Evolutionary conservation across 768 basidiomycete genomes (phyloP).

Genomic region (Pulveroboletus sp.): DNA sequence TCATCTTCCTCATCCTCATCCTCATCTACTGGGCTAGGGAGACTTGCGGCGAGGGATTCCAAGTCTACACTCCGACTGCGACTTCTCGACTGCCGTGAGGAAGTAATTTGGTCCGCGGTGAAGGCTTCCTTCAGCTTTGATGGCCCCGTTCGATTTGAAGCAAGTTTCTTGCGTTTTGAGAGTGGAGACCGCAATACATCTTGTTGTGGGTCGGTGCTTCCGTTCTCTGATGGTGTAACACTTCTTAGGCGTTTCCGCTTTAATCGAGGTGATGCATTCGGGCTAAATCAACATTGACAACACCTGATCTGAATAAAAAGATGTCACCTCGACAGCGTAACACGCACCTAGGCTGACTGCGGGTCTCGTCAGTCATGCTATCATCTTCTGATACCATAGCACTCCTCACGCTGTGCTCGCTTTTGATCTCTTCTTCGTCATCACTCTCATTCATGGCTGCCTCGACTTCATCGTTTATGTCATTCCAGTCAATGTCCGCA

Average conservation of each 20-base stretch:
- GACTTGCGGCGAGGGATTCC: slow-evolving; percentile 8
- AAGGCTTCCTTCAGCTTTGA: slow-evolving; percentile 71
- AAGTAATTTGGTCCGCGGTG: slow-evolving; percentile 48
- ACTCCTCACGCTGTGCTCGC: slow-evolving; percentile 42
- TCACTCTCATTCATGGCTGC: slow-evolving; percentile 83
- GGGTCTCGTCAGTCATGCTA: slow-evolving; percentile 45
- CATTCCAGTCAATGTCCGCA: slow-evolving; percentile 74
- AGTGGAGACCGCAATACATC: slow-evolving; percentile 63
- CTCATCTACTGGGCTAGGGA: slow-evolving; percentile 38
- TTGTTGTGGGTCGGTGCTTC: slow-evolving; percentile 35
- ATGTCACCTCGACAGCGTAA: slow-evolving; percentile 19
- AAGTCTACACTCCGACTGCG: slow-evolving; percentile 19
- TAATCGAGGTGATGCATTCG: slow-evolving; percentile 38
- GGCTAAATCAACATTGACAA: slow-evolving; percentile 28
- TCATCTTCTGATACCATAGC: slow-evolving; percentile 49
- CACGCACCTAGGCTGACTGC: slow-evolving; percentile 43
- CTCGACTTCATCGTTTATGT: slow-evolving; percentile 84
- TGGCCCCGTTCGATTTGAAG: slow-evolving; percentile 58
- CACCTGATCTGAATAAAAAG: slow-evolving; percentile 4
- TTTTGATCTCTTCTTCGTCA: slow-evolving; percentile 43
- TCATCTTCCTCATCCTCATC: slow-evolving; percentile 63
- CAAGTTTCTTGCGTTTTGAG: slow-evolving; percentile 78
- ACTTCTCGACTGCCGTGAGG: slow-evolving; percentile 16
- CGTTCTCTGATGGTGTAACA: slow-evolving; percentile 65
- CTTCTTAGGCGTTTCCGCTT: slow-evolving; percentile 74